phyloP scores from a whole-genome alignment of 2,329 filamentous ascomycete genomes.

The Penicillium psychrosexuale region DNA sequence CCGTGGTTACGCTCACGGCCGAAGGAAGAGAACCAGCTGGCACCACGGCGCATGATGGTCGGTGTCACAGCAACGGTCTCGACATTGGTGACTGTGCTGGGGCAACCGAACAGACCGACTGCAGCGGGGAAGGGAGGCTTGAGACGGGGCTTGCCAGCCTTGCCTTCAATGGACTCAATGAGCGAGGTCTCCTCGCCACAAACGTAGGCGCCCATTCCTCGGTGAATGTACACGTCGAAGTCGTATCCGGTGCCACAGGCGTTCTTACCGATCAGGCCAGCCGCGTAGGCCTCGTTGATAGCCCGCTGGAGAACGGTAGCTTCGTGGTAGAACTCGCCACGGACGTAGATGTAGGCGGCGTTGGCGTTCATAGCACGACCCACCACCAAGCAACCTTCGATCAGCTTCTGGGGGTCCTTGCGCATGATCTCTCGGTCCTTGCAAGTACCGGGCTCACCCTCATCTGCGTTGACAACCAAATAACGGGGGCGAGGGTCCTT shows the following conservation, averaged over 20 bases:
- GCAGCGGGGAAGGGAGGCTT: slow-evolving; percentile 98
- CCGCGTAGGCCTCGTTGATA: slow-evolving; percentile 96
- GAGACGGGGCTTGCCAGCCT: slow-evolving; percentile 95
- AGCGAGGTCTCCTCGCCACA: slow-evolving; percentile 98
- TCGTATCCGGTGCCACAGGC: slow-evolving; percentile 95
- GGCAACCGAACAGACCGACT: slow-evolving; percentile 96
- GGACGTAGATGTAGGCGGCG: slow-evolving; percentile 98
- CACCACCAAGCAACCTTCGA: slow-evolving; percentile 94
- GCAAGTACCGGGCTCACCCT: slow-evolving; percentile 97
- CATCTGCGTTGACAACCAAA: slow-evolving; percentile 95
- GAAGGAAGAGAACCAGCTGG: slow-evolving; percentile 88
- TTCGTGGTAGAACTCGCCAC: slow-evolving; percentile 96
- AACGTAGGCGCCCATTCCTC: slow-evolving; percentile 94
- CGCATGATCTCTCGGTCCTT: slow-evolving; percentile 99
- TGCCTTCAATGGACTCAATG: slow-evolving; percentile 97
- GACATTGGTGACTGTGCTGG: slow-evolving; percentile 96
- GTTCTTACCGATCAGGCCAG: slow-evolving; percentile 95
- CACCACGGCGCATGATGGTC: slow-evolving; percentile 90
- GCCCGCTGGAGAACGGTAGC: slow-evolving; percentile 88
- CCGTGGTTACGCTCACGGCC: slow-evolving; percentile 94
- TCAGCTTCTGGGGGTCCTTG: slow-evolving; percentile 98
- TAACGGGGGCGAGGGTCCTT: slow-evolving; percentile 96
- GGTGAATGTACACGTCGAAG: slow-evolving; percentile 95
- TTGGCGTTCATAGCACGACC: slow-evolving; percentile 98
- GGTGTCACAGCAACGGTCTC: slow-evolving; percentile 95